Evolutionary conservation across 495 filamentous ascomycete species (phyloP).

Genomic region (Aspergillus wentii): DNA sequence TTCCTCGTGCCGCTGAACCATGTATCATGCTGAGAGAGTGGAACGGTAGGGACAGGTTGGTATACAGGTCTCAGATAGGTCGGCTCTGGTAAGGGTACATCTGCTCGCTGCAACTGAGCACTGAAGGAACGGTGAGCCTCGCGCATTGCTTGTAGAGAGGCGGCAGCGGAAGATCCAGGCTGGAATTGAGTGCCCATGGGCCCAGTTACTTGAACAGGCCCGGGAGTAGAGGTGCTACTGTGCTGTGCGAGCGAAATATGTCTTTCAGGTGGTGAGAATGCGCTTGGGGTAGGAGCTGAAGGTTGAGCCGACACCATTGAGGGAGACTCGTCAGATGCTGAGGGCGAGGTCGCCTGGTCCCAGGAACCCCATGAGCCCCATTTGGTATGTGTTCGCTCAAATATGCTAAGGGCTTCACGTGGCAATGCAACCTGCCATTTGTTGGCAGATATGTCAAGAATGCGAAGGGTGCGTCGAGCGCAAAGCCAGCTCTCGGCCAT

Average conservation of each 20-base stretch:
- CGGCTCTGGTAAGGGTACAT: slow-evolving; percentile 28
- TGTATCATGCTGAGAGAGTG: slow-evolving; percentile 9
- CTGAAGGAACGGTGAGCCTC: slow-evolving; percentile 13
- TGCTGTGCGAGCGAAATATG: slow-evolving; percentile 7
- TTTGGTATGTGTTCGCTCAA: slow-evolving; percentile 59
- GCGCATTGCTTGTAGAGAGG: slow-evolving; percentile 19
- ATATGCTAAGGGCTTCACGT: slow-evolving; percentile 68
- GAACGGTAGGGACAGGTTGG: slow-evolving; percentile 12
- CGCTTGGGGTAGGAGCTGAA: slow-evolving; percentile 11
- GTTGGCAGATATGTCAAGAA: slow-evolving; percentile 76
- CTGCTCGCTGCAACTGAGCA: slow-evolving; percentile 14
- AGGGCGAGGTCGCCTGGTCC: slow-evolving; percentile 35
- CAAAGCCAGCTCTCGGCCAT: slow-evolving; percentile 94
- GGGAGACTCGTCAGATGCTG: slow-evolving; percentile 27
- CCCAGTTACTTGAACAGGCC: slow-evolving; percentile 6
- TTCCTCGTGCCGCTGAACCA: slow-evolving; percentile 25
- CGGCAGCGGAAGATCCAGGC: slow-evolving; percentile 6
- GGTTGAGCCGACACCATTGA: slow-evolving; percentile 8
- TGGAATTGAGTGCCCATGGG: slow-evolving; percentile 16
- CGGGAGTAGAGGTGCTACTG: slow-evolving; percentile 9
- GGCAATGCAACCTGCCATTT: slow-evolving; percentile 89
- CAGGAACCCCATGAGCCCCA: slow-evolving; percentile 47
- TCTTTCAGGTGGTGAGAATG: slow-evolving; percentile 12
- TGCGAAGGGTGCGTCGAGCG: slow-evolving; percentile 77
- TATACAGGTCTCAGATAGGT: slow-evolving; percentile 29